phyloP scores from a whole-genome alignment of 2,329 filamentous ascomycete genomes.

The Talaromyces albobiverticillius region DNA sequence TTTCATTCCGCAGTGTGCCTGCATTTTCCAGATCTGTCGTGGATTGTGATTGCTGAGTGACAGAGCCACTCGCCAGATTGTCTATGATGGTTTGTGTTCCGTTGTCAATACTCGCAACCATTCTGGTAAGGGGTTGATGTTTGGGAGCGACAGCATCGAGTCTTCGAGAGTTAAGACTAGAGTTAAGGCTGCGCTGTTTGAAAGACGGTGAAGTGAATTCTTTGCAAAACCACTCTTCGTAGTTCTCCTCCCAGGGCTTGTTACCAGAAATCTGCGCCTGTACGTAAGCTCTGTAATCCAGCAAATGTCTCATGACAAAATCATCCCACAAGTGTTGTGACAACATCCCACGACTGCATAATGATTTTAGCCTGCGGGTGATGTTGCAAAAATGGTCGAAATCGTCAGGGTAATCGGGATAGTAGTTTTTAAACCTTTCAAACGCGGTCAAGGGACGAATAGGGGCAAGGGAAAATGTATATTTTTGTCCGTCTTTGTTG shows the following conservation, averaged over 20 bases:
- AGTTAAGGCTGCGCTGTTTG: conserved; percentile 37
- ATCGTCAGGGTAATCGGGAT: conserved; percentile 38
- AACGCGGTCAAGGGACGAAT: conserved; percentile 28
- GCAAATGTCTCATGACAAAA: conserved; percentile 32
- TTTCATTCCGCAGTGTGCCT: not conserved
- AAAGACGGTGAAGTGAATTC: conserved; percentile 30
- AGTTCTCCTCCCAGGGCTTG: conserved; percentile 27
- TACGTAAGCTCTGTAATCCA: conserved; percentile 36
- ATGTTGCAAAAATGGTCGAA: conserved; percentile 37
- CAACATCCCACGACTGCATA: conserved; percentile 29
- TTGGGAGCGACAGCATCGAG: conserved; percentile 31
- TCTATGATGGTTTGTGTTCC: conserved; percentile 6
- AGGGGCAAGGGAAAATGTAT: conserved; percentile 2
- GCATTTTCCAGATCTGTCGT: not conserved
- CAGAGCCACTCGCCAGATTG: conserved; percentile 1
- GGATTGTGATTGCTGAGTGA: not conserved
- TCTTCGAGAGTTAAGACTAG: conserved; percentile 29
- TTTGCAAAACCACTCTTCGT: conserved; percentile 38
- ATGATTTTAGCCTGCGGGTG: conserved; percentile 33
- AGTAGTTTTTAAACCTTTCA: conserved; percentile 37
- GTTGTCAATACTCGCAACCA: not conserved
- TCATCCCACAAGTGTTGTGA: conserved; percentile 44
- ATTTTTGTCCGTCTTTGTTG: conserved; percentile 19
- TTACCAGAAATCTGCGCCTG: conserved; percentile 23
- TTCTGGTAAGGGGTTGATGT: conserved; percentile 6